Percentiles rank a stretch among this genome's conserved stretches.
phyloP scores from a whole-genome alignment of 2,329 filamentous ascomycete genomes.

The Colletotrichum neosansevieriae region DNA sequence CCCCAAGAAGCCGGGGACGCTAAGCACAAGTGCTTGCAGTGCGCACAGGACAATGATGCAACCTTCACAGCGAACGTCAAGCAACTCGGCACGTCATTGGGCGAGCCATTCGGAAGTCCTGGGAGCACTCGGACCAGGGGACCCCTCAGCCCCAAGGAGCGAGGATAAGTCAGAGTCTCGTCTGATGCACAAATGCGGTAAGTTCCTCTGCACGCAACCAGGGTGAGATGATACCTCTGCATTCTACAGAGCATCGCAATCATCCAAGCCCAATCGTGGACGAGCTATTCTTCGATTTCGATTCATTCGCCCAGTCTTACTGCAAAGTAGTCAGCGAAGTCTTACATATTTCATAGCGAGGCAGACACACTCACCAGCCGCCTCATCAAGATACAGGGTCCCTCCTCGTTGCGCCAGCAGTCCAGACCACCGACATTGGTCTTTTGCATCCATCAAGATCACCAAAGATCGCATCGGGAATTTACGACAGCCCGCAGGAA shows the following conservation, averaged over 20 bases:
- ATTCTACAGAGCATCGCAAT: not conserved
- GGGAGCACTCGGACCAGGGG: not conserved
- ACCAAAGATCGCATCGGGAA: not conserved
- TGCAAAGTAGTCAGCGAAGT: not conserved
- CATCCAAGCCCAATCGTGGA: not conserved
- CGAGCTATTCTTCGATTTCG: not conserved
- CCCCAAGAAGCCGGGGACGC: constrained; percentile 30
- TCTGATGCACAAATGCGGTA: not conserved
- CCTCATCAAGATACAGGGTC: constrained; percentile 9
- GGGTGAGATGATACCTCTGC: not conserved
- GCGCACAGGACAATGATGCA: constrained; percentile 30
- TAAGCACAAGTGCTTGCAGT: constrained; percentile 22
- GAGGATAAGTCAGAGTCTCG: too few relatives aligned
- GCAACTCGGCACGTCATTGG: constrained; percentile 18
- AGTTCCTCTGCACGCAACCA: not conserved
- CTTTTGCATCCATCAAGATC: not conserved
- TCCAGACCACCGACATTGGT: too few relatives aligned
- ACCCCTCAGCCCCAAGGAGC: too few relatives aligned
- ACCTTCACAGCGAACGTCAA: constrained; percentile 12
- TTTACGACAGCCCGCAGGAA: not conserved
- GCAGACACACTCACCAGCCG: not conserved
- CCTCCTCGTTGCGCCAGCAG: constrained; percentile 1
- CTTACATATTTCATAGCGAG: not conserved
- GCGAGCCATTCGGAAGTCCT: constrained; percentile 4
- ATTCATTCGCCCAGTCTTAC: not conserved